Evolutionary conservation across 345 rosid species (phyloP), one percentile per base, ranked within the genome.

Genomic region (Abelmoschus esculentus): DNA sequence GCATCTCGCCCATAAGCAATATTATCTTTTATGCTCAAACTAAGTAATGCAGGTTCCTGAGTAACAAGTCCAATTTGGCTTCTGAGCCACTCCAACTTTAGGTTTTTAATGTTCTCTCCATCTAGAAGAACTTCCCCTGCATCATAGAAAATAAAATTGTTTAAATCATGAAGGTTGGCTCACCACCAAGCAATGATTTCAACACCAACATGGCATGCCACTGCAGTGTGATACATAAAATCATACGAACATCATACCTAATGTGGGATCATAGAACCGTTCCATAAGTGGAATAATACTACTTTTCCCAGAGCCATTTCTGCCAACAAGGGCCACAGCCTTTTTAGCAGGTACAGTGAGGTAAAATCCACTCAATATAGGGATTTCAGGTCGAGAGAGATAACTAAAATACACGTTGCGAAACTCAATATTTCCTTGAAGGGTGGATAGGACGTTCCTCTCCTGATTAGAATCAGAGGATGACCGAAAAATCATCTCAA

Each of bases 241-340:
- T 40, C 38, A 26, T 1, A 75, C 32, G 26, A 56, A 38, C 69
- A 77, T 66, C 72, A 40, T 87, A 95, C 99, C 98, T 84, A 95
- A 80, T 29, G 96, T 95, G 70, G 99, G 99, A 84, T 91, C 99
- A 83, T 95, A 95, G 81, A 95, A 95, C 76, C 99, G 87, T 72
- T 95, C 96, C 98, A 95, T 91, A 18, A 95, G 87, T 26, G 99
- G 96, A 73, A 95, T 95, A 65, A 95, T 91, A 76, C 98, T 95
- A 83, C 98, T 91, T 75, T 95, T 95, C 64, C 99, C 98, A 66
- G 99, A 95, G 53, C 99, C 99, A 76, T 91, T 95, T 86, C 99
- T 85, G 70, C 99, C 99, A 77, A 95, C 99, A 83, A 95, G 99
- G 55, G 98, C 98, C 61, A 95, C 92, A 2, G 98, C 83, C 74